phyloP scores from a whole-genome alignment of 306 rosid genomes.

The Arachis stenosperma region DNA sequence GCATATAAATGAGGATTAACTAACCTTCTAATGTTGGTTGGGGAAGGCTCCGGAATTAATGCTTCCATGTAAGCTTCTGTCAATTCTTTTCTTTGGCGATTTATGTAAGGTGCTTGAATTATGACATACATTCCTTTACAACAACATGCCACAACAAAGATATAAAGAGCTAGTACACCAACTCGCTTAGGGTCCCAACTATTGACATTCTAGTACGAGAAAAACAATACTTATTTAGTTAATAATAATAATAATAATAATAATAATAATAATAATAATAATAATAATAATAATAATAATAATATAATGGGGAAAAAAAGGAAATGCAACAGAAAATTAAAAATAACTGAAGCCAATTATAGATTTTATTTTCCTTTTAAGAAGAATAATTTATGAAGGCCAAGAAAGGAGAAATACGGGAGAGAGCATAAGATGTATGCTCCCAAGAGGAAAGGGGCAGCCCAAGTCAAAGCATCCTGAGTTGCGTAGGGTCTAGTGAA shows the following conservation, averaged over 20 bases:
- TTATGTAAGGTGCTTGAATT: conserved; percentile 62
- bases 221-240: conserved; percentile 31
- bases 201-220: conserved; percentile 64
- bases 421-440: not conserved
- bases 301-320: not conserved
- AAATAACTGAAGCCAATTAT: conserved; percentile 3
- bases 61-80: conserved; percentile 98
- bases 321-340: not conserved
- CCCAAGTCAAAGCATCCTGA: no score
- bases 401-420: no score
- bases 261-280: conserved; percentile 1
- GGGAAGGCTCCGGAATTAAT: conserved; percentile 90
- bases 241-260: not conserved
- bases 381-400: conserved; percentile 8
- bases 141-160: conserved; percentile 56
- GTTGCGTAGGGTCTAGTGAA: no score
- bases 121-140: conserved; percentile 66
- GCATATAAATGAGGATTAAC: conserved; percentile 25
- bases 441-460: not conserved
- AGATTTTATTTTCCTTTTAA: conserved; percentile 14
- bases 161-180: conserved; percentile 68
- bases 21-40: conserved; percentile 71
- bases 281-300: conserved; percentile 16
- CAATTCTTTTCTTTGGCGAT: conserved; percentile 64
- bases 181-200: conserved; percentile 80